These are phyloP conservation scores for Candida sphagnicola DNA, from an alignment of 805 yeast species.

Conservation along the genomic window DNA sequence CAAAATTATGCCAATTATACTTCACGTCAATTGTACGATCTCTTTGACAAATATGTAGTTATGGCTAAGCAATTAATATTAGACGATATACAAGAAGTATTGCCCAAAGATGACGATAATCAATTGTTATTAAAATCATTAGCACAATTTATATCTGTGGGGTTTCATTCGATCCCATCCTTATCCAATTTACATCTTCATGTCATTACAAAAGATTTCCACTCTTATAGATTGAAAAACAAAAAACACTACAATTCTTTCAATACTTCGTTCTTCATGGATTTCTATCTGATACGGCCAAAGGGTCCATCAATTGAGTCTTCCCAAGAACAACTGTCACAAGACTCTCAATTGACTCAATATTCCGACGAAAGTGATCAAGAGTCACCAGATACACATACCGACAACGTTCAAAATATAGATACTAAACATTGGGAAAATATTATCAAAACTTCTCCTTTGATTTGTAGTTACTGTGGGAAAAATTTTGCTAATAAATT, in stretches of 20 bases:
- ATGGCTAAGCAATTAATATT: constrained; percentile 30
- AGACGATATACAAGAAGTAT: constrained; percentile 22
- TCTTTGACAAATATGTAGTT: constrained; percentile 28
- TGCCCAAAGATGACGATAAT: constrained; percentile 9
- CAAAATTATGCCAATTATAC: constrained; percentile 13
- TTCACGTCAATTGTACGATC: constrained; percentile 19
- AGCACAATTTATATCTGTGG: constrained; percentile 41
- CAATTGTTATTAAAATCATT: constrained; percentile 12
- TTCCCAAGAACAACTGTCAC: background rate
- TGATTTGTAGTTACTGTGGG: constrained; percentile 22
- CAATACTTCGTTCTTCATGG: constrained; percentile 59
- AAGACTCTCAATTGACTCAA: constrained; percentile 1
- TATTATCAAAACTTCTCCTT: constrained; percentile 11
- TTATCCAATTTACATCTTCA: constrained; percentile 69
- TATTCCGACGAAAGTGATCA: constrained; percentile 2
- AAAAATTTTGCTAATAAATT: constrained; percentile 17
- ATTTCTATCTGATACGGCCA: constrained; percentile 42
- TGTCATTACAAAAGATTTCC: constrained; percentile 62
- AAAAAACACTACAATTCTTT: constrained; percentile 70
- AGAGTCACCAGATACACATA: background rate
- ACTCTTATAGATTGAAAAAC: constrained; percentile 51
- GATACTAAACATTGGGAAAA: constrained; percentile 8
- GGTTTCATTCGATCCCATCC: constrained; percentile 72
- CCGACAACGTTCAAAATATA: constrained; percentile 2
- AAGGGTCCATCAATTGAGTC: background rate